A percentile compares a stretch with the other conserved stretches of the same genome.
Evolutionary conservation across 2,329 filamentous ascomycete genomes (phyloP).

Genomic region (Triangularia setosa): DNA sequence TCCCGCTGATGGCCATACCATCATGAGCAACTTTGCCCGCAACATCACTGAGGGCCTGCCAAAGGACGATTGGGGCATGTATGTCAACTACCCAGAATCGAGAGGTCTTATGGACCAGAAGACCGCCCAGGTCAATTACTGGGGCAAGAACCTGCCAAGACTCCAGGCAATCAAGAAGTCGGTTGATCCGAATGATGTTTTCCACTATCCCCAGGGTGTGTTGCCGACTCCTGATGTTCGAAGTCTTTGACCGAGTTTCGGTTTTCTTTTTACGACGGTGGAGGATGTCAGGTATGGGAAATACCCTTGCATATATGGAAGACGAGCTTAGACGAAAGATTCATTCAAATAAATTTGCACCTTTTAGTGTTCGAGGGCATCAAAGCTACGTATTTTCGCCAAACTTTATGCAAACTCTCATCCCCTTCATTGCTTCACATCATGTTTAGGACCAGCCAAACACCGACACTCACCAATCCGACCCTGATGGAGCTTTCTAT

Average conservation of each 20-base stretch:
- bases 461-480: neutral
- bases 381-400: neutral
- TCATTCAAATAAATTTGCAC: neutral
- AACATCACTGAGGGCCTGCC: conserved; percentile 32
- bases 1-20: conserved; percentile 32
- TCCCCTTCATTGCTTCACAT: neutral
- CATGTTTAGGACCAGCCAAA: neutral
- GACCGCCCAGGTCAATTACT: conserved; percentile 36
- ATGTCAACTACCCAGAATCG: conserved; percentile 41
- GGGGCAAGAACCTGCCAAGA: conserved; percentile 33
- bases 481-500: neutral
- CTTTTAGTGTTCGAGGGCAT: neutral
- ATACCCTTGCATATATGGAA: conserved; percentile 1
- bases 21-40: conserved; percentile 34
- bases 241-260: neutral
- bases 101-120: conserved; percentile 28
- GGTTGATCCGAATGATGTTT: conserved; percentile 37
- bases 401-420: neutral
- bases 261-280: neutral
- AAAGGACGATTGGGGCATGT: conserved; percentile 35
- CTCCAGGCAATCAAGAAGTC: conserved; percentile 35
- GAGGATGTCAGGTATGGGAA: neutral
- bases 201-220: conserved; percentile 39
- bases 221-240: conserved; percentile 20
- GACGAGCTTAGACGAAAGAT: neutral